Conservation (phyloP, 202 grass and related monocot genomes). For the Miscanthus sacchariflorus region DNA sequence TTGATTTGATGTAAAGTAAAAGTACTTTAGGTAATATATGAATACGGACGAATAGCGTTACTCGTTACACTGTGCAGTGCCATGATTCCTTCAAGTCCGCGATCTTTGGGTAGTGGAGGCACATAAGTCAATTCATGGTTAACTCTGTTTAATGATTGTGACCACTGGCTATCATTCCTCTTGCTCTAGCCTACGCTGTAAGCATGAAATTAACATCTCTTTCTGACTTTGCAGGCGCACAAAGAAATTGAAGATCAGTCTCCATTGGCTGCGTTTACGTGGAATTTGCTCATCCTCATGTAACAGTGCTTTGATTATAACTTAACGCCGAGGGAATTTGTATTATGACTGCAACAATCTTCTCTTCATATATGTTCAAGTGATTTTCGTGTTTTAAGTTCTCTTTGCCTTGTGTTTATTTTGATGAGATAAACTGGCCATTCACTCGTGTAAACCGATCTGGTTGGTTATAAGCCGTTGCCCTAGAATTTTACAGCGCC, state of each 20-base stretch:
- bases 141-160: not conserved
- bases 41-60: too few species aligned
- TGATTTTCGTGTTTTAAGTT: slow-evolving; percentile 31
- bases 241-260: slow-evolving; percentile 39
- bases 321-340: slow-evolving; percentile 36
- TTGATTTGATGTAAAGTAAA: not conserved
- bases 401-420: slow-evolving; percentile 2
- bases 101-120: too few species aligned
- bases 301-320: slow-evolving; percentile 46
- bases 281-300: slow-evolving; percentile 43
- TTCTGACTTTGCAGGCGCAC: slow-evolving; percentile 18
- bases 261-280: slow-evolving; percentile 19
- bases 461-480: not conserved
- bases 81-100: too few species aligned
- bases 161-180: not conserved
- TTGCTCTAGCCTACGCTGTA: not conserved
- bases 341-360: slow-evolving; percentile 44
- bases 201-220: not conserved
- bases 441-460: not conserved
- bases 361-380: slow-evolving; percentile 31
- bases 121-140: not conserved
- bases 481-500: not conserved
- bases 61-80: too few species aligned
- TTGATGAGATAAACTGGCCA: not conserved
- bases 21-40: not conserved